Evolutionary conservation across 768 basidiomycete species (phyloP), one percentile per base, ranked within the genome.

Genomic region (Psilocybe subaeruginosa): DNA sequence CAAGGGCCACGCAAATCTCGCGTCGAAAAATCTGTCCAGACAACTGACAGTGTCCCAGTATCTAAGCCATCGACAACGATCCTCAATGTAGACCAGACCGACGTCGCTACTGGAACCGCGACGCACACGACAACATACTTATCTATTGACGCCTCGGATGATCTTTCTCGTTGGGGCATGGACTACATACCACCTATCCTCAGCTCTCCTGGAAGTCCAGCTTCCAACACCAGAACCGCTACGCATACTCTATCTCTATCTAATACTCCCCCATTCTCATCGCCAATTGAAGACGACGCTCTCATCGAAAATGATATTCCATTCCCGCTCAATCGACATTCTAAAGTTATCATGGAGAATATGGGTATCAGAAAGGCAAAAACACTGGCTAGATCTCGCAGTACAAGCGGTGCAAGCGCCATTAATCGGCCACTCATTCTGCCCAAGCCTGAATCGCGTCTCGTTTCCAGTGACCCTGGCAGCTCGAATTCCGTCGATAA

Each of bases 351-450:
- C 12, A 49, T 67, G 35, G 68, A 71, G 45, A 62, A 68, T 19
- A 71, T 68, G 68, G 64, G 68, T 8, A 54, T 71, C 39, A 69
- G 67, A 62, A 71, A 71, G 61, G 46, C 61, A n/a, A 69, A 67
- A 60, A 66, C 63, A 4, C 55, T 56, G 27, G 55, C 66, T 41
- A 61, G 60, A 54, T 58, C 60, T 16, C 64, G 64, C 37, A 67
- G 55, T 54, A 27, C 17, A 7, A 52, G 52, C 48, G 53, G 47
- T 9, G 58, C 37, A 4, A 57, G 45, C 37, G 30, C 54, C 17
- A 45, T 59, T 17, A 58, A 59, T 54, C 57, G 61, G 27, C 61
- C 60, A 46, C 41, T 14, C 33, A 19, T 29, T 41, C 19, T 45
- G 3, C 27, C 62, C 8, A 58, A 19, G 19, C 47, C 46, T 41